Conservation (phyloP, 2,329 filamentous ascomycete species). For the Botrytis aclada region DNA sequence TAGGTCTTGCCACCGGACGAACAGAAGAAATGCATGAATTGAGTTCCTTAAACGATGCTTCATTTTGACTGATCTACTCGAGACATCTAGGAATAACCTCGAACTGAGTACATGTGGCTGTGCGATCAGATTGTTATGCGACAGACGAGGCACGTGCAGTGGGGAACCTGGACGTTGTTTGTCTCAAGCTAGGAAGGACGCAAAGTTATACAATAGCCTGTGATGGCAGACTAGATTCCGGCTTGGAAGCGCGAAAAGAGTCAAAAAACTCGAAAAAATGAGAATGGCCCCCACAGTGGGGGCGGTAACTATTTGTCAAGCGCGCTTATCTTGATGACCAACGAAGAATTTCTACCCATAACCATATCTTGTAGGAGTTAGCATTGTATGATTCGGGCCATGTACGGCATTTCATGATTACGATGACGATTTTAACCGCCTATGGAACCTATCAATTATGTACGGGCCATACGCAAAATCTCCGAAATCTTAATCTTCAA, state of each 20-base stretch:
- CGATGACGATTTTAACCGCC: neutral
- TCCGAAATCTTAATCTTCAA: neutral
- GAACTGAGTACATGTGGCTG: neutral
- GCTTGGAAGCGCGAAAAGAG: neutral
- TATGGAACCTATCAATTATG: neutral
- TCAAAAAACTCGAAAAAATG: neutral
- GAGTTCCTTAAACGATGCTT: neutral
- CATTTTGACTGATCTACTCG: neutral
- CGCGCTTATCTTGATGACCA: neutral
- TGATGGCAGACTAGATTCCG: neutral
- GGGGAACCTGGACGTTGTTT: neutral
- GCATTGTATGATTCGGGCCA: neutral
- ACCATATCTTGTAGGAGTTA: neutral
- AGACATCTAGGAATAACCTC: neutral
- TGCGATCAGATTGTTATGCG: neutral
- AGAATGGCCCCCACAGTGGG: neutral
- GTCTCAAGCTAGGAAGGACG: neutral
- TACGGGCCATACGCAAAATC: neutral
- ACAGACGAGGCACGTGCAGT: neutral
- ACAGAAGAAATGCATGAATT: neutral
- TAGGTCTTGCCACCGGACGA: neutral
- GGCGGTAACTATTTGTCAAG: neutral
- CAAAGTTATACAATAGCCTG: neutral
- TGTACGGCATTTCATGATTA: neutral
- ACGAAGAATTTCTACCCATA: neutral